phyloP scores from a whole-genome alignment of 768 basidiomycete genomes.

The Agaricus sinodeliciosus region DNA sequence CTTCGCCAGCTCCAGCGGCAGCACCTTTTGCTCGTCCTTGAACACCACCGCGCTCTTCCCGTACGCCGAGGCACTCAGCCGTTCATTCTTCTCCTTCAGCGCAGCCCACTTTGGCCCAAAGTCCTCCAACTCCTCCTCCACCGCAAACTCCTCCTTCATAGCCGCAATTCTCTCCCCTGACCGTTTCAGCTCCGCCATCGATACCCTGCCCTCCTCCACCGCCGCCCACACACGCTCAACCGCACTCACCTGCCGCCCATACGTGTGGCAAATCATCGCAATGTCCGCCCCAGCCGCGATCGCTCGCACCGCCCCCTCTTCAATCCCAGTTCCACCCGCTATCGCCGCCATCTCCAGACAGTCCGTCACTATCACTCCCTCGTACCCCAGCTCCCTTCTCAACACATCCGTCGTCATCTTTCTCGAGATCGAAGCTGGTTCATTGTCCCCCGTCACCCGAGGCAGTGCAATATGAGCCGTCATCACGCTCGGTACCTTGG shows the following conservation, averaged over 20 bases:
- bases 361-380: constrained; percentile 64
- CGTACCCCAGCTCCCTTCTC: constrained; percentile 42
- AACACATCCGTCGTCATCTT: constrained; percentile 47
- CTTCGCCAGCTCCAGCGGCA: constrained; percentile 27
- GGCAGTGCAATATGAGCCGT: constrained; percentile 71
- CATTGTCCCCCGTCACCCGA: constrained; percentile 42
- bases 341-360: constrained; percentile 77
- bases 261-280: constrained; percentile 70
- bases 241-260: constrained; percentile 45
- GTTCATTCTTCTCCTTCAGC: constrained; percentile 31
- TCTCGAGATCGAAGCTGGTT: constrained; percentile 53
- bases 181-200: constrained; percentile 26
- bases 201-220: constrained; percentile 35
- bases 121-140: constrained; percentile 31
- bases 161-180: constrained; percentile 40
- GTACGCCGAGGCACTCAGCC: constrained; percentile 44
- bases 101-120: constrained; percentile 23
- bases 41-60: constrained; percentile 38
- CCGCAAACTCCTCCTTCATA: constrained; percentile 47
- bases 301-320: constrained; percentile 48
- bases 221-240: constrained; percentile 47
- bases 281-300: constrained; percentile 62
- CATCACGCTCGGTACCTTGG: constrained; percentile 53
- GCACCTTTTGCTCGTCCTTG: constrained; percentile 26
- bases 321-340: constrained; percentile 40